Percentiles rank a stretch among this genome's conserved stretches.
Conservation (phyloP, 1,139 yeast genomes). For the Candida pseudoviswanathii region DNA sequence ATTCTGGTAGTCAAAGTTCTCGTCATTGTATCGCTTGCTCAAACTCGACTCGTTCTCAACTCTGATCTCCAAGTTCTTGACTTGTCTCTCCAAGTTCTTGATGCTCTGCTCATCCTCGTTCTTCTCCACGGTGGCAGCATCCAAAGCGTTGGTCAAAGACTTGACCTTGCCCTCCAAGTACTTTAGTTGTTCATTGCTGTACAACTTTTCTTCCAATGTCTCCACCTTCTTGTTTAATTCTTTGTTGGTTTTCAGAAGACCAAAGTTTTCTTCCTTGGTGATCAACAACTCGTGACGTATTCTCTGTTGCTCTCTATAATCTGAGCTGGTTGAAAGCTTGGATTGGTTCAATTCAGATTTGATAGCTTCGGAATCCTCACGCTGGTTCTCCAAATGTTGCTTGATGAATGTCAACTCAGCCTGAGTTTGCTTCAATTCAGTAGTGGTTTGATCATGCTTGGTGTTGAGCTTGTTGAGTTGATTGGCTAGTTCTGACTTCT, state of each 20-base stretch:
- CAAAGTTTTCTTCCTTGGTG: slow-evolving; percentile 45
- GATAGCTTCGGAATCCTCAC: slow-evolving; percentile 35
- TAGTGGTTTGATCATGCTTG: slow-evolving; percentile 46
- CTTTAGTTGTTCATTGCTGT: slow-evolving; percentile 47
- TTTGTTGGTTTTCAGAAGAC: slow-evolving; percentile 38
- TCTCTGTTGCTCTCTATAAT: slow-evolving; percentile 39
- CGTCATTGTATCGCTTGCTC: slow-evolving; percentile 48
- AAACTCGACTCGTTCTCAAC: slow-evolving; percentile 39
- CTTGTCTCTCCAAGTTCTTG: slow-evolving; percentile 33
- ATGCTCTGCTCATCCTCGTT: slow-evolving; percentile 35
- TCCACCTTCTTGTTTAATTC: slow-evolving; percentile 38
- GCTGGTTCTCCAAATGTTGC: slow-evolving; percentile 38
- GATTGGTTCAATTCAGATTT: slow-evolving; percentile 40
- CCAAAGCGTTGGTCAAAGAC: slow-evolving; percentile 33
- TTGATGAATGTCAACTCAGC: slow-evolving; percentile 35
- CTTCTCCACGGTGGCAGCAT: slow-evolving; percentile 31
- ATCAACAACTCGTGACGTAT: slow-evolving; percentile 42
- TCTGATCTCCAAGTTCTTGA: slow-evolving; percentile 40
- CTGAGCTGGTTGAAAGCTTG: slow-evolving; percentile 31
- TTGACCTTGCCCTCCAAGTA: slow-evolving; percentile 47
- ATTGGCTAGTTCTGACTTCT: slow-evolving; percentile 50
- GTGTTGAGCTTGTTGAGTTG: slow-evolving; percentile 45
- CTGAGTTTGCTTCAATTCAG: slow-evolving; percentile 34
- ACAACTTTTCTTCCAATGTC: slow-evolving; percentile 42
- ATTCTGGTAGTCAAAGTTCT: slow-evolving; percentile 49